A percentile compares a stretch with the other conserved stretches of the same genome.
phyloP scores from a whole-genome alignment of 345 rosid genomes.

The rapeseed (Brassica napus) region DNA sequence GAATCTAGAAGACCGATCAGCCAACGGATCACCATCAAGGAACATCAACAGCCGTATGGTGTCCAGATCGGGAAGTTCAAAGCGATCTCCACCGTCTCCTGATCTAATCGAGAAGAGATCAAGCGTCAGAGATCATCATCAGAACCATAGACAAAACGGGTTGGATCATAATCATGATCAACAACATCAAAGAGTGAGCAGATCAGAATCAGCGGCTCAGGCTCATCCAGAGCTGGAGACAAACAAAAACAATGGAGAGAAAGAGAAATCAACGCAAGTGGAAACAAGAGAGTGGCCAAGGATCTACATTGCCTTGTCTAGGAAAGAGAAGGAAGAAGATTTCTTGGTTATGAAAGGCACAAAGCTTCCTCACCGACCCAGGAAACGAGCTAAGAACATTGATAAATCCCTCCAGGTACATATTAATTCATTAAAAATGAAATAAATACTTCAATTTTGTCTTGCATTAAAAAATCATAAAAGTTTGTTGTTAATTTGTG shows the following conservation, averaged over 20 bases:
- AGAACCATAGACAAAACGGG: conserved; percentile 51
- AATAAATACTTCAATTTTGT: not conserved
- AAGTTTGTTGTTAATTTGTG: not conserved
- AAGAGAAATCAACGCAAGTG: conserved; percentile 39
- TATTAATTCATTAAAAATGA: not conserved
- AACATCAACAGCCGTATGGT: conserved; percentile 39
- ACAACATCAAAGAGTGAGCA: conserved; percentile 33
- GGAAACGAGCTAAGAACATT: conserved; percentile 66
- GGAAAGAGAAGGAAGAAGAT: conserved; percentile 75
- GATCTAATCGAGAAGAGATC: conserved; percentile 52
- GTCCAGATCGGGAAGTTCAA: conserved; percentile 53
- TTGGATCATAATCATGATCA: conserved; percentile 19
- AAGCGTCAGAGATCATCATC: conserved; percentile 25
- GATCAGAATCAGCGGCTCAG: conserved; percentile 44
- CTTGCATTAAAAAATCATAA: not conserved
- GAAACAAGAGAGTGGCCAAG: conserved; percentile 61
- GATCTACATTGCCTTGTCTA: conserved; percentile 54
- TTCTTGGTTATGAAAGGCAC: conserved; percentile 72
- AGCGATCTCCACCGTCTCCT: conserved; percentile 52
- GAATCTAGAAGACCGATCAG: conserved; percentile 56
- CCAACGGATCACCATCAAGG: conserved; percentile 56
- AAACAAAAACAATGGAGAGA: conserved; percentile 25
- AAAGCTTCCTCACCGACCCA: conserved; percentile 70
- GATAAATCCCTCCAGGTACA: conserved; percentile 66
- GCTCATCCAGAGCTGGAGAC: conserved; percentile 27